Evolutionary conservation across 2,329 filamentous ascomycete genomes (phyloP).

Genomic region (Grosmannia penicillata): DNA sequence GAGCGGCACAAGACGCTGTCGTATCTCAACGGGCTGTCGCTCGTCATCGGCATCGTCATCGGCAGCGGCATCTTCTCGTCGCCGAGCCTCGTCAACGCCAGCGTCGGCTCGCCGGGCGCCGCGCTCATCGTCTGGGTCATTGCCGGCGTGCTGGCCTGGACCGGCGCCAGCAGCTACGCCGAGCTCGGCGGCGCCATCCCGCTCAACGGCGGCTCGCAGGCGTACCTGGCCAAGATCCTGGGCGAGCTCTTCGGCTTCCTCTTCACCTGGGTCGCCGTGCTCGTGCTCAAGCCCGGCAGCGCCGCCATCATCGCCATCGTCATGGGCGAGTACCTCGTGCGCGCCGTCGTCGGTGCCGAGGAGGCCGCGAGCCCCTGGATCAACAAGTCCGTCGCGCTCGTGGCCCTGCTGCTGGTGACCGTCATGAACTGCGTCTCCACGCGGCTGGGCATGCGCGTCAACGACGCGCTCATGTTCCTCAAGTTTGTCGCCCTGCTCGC

Average conservation of each 20-base stretch:
- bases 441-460: constrained; percentile 69
- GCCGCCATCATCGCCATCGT: constrained; percentile 94
- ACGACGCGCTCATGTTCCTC: constrained; percentile 90
- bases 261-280: constrained; percentile 90
- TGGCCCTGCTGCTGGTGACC: constrained; percentile 63
- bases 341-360: constrained; percentile 75
- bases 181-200: constrained; percentile 93
- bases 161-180: constrained; percentile 51
- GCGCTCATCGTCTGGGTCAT: constrained; percentile 46
- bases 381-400: constrained; percentile 73
- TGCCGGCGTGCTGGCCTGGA: constrained; percentile 48
- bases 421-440: constrained; percentile 85
- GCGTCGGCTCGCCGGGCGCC: constrained; percentile 45
- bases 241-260: constrained; percentile 86
- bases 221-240: constrained; percentile 92
- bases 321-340: constrained; percentile 93
- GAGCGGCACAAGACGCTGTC: constrained; percentile 95
- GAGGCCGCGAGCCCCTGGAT: constrained; percentile 73
- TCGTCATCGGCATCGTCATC: constrained; percentile 88
- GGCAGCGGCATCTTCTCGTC: constrained; percentile 57
- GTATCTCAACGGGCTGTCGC: constrained; percentile 79
- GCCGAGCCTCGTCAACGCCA: constrained; percentile 45
- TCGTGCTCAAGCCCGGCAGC: constrained; percentile 85
- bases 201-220: constrained; percentile 83
- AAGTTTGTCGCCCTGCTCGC: constrained; percentile 85